Evolutionary conservation across 768 basidiomycete species (phyloP).

Genomic region (Xanthoconium purpureum): DNA sequence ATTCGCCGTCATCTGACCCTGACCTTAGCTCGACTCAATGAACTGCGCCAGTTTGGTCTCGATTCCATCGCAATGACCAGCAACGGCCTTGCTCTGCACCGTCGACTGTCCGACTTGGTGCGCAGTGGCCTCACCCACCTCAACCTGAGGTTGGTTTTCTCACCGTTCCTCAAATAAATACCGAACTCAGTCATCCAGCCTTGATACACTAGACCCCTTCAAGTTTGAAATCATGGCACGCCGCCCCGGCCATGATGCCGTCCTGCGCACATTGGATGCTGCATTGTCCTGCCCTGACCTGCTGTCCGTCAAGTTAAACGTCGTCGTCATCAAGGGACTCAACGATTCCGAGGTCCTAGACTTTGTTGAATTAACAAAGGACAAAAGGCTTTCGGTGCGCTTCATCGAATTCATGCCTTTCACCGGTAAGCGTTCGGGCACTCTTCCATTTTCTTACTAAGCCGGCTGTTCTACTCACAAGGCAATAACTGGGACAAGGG

Average conservation of each 20-base stretch:
- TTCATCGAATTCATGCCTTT: constrained; percentile 98
- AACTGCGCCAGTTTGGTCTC: constrained; percentile 58
- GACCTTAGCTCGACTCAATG: constrained; percentile 54
- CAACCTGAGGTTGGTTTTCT: constrained; percentile 51
- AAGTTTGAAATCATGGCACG: constrained; percentile 89
- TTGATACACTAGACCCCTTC: constrained; percentile 83
- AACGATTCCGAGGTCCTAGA: constrained; percentile 79
- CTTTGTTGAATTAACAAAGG: constrained; percentile 74
- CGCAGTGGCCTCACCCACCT: constrained; percentile 75
- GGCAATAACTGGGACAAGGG: constrained; percentile 83
- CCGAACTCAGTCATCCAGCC: constrained; percentile 37
- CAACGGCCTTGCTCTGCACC: constrained; percentile 75
- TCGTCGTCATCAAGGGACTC: constrained; percentile 76
- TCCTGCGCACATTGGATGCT: constrained; percentile 60
- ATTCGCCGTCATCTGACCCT: constrained; percentile 4
- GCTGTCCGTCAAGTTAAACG: constrained; percentile 74
- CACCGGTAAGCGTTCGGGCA: constrained; percentile 49
- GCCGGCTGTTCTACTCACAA: constrained; percentile 26
- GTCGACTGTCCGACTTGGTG: constrained; percentile 66
- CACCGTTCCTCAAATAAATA: not conserved
- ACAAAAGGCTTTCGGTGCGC: constrained; percentile 63
- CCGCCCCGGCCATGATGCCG: constrained; percentile 71
- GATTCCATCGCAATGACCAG: constrained; percentile 81
- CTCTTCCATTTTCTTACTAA: constrained; percentile 4
- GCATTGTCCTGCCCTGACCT: constrained; percentile 56